phyloP scores from a whole-genome alignment of 192 early-diverging fungal species.

The Coemansia sp. region DNA sequence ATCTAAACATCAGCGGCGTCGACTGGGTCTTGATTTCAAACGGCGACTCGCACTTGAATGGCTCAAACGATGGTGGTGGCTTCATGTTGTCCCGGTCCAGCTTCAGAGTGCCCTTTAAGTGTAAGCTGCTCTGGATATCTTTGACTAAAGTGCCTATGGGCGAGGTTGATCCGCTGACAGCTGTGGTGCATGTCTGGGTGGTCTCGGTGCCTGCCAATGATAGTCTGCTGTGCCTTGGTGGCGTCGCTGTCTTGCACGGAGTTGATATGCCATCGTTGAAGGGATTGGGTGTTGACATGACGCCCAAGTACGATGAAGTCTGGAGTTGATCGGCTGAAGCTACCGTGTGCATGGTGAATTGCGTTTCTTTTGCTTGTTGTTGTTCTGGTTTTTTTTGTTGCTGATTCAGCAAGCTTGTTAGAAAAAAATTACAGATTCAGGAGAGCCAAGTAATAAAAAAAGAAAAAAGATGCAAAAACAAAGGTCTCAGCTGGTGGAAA shows the following conservation, averaged over 20 bases:
- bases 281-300: slow-evolving; percentile 32
- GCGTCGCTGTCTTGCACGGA: slow-evolving; percentile 19
- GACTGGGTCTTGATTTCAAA: slow-evolving; percentile 1
- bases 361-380: neutral
- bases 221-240: slow-evolving; percentile 4
- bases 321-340: slow-evolving; percentile 25
- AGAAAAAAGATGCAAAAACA: neutral
- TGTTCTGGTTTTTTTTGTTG: slow-evolving; percentile 9
- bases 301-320: slow-evolving; percentile 28
- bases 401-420: neutral
- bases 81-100: neutral
- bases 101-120: slow-evolving; percentile 17
- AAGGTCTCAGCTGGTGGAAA: too few species aligned
- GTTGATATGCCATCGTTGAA: slow-evolving; percentile 12
- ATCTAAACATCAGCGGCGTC: slow-evolving; percentile 29
- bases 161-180: slow-evolving; percentile 13
- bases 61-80: slow-evolving; percentile 17
- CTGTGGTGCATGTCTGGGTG: neutral
- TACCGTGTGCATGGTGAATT: slow-evolving; percentile 25
- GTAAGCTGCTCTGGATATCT: slow-evolving; percentile 42
- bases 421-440: too few species aligned
- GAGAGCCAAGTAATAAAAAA: too few species aligned
- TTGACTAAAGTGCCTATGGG: slow-evolving; percentile 31
- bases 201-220: neutral
- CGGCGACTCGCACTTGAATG: slow-evolving; percentile 23